These are phyloP conservation scores for Dorcoceras hygrometricum DNA, from an alignment of 257 asterid species.

Conservation along the genomic window DNA sequence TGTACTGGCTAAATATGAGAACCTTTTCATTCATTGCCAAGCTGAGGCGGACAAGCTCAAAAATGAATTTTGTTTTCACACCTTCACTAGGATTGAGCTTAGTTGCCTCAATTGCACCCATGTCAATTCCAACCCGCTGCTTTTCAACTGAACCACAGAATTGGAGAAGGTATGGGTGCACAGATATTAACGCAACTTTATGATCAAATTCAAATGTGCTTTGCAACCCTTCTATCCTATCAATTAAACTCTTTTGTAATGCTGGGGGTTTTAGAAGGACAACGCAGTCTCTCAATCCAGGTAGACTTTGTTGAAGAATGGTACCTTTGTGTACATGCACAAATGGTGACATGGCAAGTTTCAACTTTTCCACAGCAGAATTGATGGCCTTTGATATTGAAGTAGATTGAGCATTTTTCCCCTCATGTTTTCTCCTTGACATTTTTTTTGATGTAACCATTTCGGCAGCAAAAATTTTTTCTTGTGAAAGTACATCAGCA, in stretches of 20 bases:
- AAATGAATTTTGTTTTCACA: slow-evolving; percentile 42
- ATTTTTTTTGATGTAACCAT: slow-evolving; percentile 23
- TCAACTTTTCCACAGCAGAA: slow-evolving; percentile 34
- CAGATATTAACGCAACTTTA: slow-evolving; percentile 39
- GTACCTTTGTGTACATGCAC: slow-evolving; percentile 62
- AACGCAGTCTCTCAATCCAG: slow-evolving; percentile 52
- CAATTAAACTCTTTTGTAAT: slow-evolving; percentile 42
- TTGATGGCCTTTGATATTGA: slow-evolving; percentile 18
- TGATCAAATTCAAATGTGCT: slow-evolving; percentile 35
- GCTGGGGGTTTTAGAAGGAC: slow-evolving; percentile 44
- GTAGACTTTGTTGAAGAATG: slow-evolving; percentile 47
- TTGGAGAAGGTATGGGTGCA: slow-evolving; percentile 42
- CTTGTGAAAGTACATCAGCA: slow-evolving; percentile 35
- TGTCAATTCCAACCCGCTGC: slow-evolving; percentile 19
- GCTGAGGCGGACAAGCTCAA: slow-evolving; percentile 47
- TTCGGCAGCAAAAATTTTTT: slow-evolving; percentile 29
- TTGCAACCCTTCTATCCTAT: slow-evolving; percentile 22
- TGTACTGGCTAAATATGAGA: slow-evolving; percentile 51
- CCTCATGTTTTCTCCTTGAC: not conserved
- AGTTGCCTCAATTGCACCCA: slow-evolving; percentile 26
- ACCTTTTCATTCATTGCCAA: slow-evolving; percentile 39
- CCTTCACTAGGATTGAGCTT: slow-evolving; percentile 41
- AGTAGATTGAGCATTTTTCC: slow-evolving; percentile 5
- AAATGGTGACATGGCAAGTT: slow-evolving; percentile 43
- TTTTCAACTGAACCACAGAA: slow-evolving; percentile 19